These are phyloP conservation scores for Colletotrichum viniferum DNA, from an alignment of 2,329 filamentous ascomycete species.

Conservation along the genomic window DNA sequence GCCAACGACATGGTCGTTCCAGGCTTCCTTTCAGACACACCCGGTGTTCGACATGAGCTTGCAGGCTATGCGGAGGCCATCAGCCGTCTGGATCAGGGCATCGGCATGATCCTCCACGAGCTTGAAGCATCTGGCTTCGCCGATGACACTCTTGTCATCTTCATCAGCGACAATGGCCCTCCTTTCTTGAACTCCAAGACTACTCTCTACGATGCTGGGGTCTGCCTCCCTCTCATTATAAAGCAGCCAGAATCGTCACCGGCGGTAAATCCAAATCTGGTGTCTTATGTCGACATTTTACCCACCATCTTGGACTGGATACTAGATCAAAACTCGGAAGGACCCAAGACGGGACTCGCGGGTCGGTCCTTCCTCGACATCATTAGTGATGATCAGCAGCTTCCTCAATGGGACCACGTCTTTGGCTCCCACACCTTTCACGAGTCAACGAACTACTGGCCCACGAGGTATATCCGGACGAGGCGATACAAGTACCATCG, in stretches of 20 bases:
- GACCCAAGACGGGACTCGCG: rapidly evolving
- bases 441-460: slow-evolving; percentile 54
- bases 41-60: slow-evolving; percentile 45
- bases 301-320: not conserved
- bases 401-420: slow-evolving; percentile 37
- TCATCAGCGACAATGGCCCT: slow-evolving; percentile 53
- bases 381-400: not conserved
- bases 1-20: not conserved
- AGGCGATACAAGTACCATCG: slow-evolving; percentile 8
- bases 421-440: slow-evolving; percentile 59
- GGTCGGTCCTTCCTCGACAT: not conserved
- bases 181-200: slow-evolving; percentile 58
- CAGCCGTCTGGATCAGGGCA: not conserved
- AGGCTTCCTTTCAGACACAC: slow-evolving; percentile 38
- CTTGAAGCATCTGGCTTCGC: slow-evolving; percentile 17
- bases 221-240: not conserved
- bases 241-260: not conserved
- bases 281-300: not conserved
- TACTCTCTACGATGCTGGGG: slow-evolving; percentile 45
- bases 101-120: not conserved
- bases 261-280: not conserved
- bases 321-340: not conserved
- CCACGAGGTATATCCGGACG: slow-evolving; percentile 50
- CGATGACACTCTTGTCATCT: slow-evolving; percentile 48
- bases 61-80: slow-evolving; percentile 36